phyloP scores from a whole-genome alignment of 129 eudicot genomes.

The Arctium lappa region DNA sequence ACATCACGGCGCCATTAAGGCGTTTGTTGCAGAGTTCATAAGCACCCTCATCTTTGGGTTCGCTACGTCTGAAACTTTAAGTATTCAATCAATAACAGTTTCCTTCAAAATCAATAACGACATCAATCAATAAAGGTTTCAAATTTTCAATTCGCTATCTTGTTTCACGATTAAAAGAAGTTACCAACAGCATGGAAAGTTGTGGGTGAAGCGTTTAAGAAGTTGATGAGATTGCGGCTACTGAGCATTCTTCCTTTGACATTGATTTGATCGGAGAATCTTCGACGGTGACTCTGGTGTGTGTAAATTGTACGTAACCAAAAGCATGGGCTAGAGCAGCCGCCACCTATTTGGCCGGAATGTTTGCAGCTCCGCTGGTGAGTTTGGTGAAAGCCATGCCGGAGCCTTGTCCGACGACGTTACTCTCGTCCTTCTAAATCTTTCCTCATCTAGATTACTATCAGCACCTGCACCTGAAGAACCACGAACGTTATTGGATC shows the following conservation, averaged over 20 bases:
- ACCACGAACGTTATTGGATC: slow-evolving; percentile 18
- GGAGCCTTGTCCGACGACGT: slow-evolving; percentile 62
- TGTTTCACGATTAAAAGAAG: not conserved
- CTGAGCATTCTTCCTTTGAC: slow-evolving; percentile 53
- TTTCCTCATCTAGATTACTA: slow-evolving; percentile 54
- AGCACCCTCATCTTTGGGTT: too few relatives aligned
- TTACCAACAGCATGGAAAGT: slow-evolving; percentile 96
- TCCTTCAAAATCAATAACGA: slow-evolving; percentile 1
- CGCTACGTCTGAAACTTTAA: not conserved
- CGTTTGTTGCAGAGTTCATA: too few relatives aligned
- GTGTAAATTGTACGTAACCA: slow-evolving; percentile 12
- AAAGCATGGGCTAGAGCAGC: slow-evolving; percentile 53
- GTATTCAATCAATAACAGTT: not conserved
- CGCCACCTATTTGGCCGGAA: slow-evolving; percentile 47
- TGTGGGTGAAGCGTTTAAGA: slow-evolving; percentile 93
- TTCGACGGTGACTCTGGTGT: not conserved
- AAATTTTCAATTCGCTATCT: not conserved
- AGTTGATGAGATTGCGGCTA: slow-evolving; percentile 76
- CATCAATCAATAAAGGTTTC: not conserved
- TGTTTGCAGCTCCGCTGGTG: slow-evolving; percentile 25
- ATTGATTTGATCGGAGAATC: slow-evolving; percentile 29
- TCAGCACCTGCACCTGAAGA: slow-evolving; percentile 26
- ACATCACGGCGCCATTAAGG: too few relatives aligned
- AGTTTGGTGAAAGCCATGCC: slow-evolving; percentile 50
- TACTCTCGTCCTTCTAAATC: slow-evolving; percentile 54